Conservation (phyloP, 2,329 filamentous ascomycete species). For the Ophiostoma sp. region DNA sequence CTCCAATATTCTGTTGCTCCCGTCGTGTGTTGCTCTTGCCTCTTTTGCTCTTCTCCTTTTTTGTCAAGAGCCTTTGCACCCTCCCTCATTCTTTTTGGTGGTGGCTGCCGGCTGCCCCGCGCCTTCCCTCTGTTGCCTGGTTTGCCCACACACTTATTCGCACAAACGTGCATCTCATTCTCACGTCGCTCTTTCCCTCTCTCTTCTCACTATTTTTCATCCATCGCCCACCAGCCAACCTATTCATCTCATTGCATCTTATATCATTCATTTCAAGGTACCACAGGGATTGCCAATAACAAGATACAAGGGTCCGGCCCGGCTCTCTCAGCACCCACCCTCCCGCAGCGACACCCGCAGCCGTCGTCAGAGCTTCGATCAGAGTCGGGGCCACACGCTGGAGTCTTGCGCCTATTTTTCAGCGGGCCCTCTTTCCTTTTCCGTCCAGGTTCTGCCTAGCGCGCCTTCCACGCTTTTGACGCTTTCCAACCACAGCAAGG, state of each 20-base stretch:
- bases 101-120: conserved; percentile 1
- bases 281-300: neutral
- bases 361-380: neutral
- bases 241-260: neutral
- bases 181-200: neutral
- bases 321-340: conserved; percentile 14
- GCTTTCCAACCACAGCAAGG: neutral
- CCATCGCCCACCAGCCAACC: neutral
- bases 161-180: no score
- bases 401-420: conserved; percentile 18
- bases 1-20: conserved; percentile 1
- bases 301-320: conserved; percentile 15
- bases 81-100: neutral
- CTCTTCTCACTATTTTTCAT: neutral
- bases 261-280: neutral
- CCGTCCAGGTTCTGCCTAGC: conserved; percentile 26
- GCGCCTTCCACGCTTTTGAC: conserved; percentile 18
- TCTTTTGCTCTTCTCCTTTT: neutral
- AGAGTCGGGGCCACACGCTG: conserved; percentile 22
- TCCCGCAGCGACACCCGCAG: conserved; percentile 12
- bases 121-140: conserved; percentile 22
- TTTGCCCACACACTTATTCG: neutral
- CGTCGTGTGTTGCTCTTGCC: conserved; percentile 20
- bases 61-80: neutral
- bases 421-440: conserved; percentile 19